phyloP scores from a whole-genome alignment of 2,329 filamentous ascomycete genomes.

The Pseudogymnoascus sp. region DNA sequence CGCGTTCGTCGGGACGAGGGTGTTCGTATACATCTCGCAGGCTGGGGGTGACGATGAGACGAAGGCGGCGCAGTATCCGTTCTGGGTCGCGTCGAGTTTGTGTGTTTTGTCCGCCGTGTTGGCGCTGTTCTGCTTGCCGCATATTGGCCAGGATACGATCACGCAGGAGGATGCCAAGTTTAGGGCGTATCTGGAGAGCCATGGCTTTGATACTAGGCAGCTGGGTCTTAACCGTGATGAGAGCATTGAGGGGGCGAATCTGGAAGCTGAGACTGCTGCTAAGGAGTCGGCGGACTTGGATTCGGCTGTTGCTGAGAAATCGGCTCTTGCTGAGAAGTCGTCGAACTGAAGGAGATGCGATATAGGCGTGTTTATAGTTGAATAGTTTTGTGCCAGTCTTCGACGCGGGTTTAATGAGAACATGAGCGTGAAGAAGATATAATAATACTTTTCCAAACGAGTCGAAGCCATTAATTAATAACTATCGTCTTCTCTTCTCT shows the following conservation, averaged over 20 bases:
- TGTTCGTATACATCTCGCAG: conserved; percentile 65
- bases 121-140: conserved; percentile 61
- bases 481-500: background rate
- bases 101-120: conserved; percentile 68
- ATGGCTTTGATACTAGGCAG: conserved; percentile 68
- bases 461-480: conserved; percentile 1
- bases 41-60: conserved; percentile 51
- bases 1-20: conserved; percentile 79
- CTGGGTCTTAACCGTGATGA: conserved; percentile 37
- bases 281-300: background rate
- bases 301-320: background rate
- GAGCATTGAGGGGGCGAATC: conserved; percentile 4
- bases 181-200: conserved; percentile 60
- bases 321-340: background rate
- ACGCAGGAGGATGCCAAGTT: conserved; percentile 69
- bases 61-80: conserved; percentile 76
- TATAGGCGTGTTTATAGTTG: background rate
- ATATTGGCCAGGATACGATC: conserved; percentile 82
- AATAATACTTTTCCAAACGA: background rate
- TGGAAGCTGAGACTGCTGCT: background rate
- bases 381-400: background rate
- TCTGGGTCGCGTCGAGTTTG: conserved; percentile 73
- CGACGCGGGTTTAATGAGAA: background rate
- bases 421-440: background rate
- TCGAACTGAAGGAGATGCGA: background rate